These are phyloP conservation scores for Pseudocercospora musae DNA, from an alignment of 2,329 filamentous ascomycete species.

Conservation along the genomic window DNA sequence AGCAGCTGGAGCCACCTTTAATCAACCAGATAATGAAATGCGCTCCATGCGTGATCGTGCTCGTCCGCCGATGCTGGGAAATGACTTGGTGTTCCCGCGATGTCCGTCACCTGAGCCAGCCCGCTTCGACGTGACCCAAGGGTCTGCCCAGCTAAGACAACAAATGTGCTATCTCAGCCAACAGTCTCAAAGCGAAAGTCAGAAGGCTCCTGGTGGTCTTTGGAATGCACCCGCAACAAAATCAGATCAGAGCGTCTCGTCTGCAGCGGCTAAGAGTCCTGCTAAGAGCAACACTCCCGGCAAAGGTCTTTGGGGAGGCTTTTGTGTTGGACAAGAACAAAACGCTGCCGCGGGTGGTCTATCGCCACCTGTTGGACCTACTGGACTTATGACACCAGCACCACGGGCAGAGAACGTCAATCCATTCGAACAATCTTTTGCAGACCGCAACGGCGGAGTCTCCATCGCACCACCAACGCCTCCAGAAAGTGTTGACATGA, in stretches of 20 bases:
- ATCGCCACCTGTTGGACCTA: constrained; percentile 39
- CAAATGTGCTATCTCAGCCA: constrained; percentile 51
- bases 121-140: constrained; percentile 74
- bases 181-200: constrained; percentile 43
- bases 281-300: constrained; percentile 21
- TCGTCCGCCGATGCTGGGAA: constrained; percentile 82
- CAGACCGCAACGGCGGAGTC: constrained; percentile 23
- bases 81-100: constrained; percentile 73
- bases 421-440: constrained; percentile 39
- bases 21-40: constrained; percentile 42
- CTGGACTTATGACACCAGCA: constrained; percentile 51
- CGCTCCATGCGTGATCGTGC: constrained; percentile 57
- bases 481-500: constrained; percentile 26
- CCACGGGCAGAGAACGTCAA: constrained; percentile 32
- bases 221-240: constrained; percentile 47
- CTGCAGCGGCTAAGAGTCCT: constrained; percentile 13
- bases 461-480: constrained; percentile 26
- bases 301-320: constrained; percentile 72
- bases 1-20: constrained; percentile 27
- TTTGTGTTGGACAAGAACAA: constrained; percentile 50
- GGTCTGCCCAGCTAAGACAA: constrained; percentile 48
- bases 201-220: constrained; percentile 50
- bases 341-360: constrained; percentile 34
- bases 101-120: constrained; percentile 82
- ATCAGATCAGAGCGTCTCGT: constrained; percentile 4